These are phyloP conservation scores for Crotalaria pallida DNA, from an alignment of 306 rosid genomes.

Conservation along the genomic window DNA sequence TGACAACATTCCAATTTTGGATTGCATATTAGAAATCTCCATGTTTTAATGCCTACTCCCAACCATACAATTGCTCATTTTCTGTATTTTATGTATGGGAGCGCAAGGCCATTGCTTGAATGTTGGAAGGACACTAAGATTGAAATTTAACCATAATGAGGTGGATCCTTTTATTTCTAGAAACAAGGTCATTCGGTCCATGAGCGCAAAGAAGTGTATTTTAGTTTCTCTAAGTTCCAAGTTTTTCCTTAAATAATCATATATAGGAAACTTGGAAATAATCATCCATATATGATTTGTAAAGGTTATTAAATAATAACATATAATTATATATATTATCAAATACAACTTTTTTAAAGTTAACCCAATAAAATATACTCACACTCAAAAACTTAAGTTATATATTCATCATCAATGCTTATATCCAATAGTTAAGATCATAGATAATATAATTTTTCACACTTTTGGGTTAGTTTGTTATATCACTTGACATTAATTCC, in stretches of 20 bases:
- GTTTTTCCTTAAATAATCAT: neutral
- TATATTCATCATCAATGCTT: neutral
- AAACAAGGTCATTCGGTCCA: too few species aligned
- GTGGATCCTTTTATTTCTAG: too few species aligned
- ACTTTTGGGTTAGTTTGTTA: neutral
- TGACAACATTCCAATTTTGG: too few species aligned
- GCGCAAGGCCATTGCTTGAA: neutral
- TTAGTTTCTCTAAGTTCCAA: neutral
- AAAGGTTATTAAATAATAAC: neutral
- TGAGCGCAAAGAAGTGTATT: neutral
- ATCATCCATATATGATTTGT: neutral
- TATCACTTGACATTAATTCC: neutral
- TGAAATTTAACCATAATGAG: too few species aligned
- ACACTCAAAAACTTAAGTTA: neutral
- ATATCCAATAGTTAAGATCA: neutral
- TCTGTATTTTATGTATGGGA: neutral
- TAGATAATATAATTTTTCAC: neutral
- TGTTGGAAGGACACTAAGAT: neutral
- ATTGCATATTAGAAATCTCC: too few species aligned
- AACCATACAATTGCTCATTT: neutral
- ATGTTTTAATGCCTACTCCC: neutral
- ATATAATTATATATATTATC: too few species aligned
- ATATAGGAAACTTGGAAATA: neutral
- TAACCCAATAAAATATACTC: neutral
- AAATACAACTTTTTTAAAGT: neutral